Conservation (phyloP, 73 alveolate genomes). For the Diophrys appendiculata region DNA sequence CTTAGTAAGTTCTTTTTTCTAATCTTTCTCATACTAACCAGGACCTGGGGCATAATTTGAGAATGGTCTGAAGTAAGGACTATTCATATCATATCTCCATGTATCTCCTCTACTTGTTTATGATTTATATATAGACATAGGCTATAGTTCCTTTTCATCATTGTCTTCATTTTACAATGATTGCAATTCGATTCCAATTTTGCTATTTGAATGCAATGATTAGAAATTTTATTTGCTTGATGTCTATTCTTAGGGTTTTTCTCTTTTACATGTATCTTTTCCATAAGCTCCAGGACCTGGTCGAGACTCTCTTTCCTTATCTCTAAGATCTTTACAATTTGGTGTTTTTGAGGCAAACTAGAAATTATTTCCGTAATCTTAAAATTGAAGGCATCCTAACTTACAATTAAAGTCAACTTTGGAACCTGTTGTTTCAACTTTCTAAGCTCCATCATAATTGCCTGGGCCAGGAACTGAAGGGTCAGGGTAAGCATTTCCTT, state of each 20-base stretch:
- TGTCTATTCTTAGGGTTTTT: too few relatives aligned
- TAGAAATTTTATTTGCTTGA: too few relatives aligned
- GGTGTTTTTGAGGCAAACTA: slow-evolving; percentile 2
- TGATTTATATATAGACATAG: too few relatives aligned
- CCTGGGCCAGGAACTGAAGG: slow-evolving; percentile 6
- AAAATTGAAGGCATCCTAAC: not conserved
- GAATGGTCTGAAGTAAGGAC: not conserved
- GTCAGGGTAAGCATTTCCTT: slow-evolving; percentile 12
- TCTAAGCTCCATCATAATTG: not conserved
- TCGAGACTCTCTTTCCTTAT: not conserved
- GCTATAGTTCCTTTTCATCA: too few relatives aligned
- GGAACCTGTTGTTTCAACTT: not conserved
- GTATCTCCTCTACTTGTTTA: too few relatives aligned
- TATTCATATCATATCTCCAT: not conserved
- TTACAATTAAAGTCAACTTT: slow-evolving; percentile 1
- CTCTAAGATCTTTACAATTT: slow-evolving; percentile 1
- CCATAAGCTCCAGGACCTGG: slow-evolving; percentile 1
- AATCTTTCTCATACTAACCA: not conserved
- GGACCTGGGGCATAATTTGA: not conserved
- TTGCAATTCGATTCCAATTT: too few relatives aligned
- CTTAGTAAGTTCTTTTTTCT: not conserved
- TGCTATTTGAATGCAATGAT: too few relatives aligned
- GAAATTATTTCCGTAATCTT: not conserved
- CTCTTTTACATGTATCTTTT: not conserved
- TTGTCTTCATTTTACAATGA: too few relatives aligned